Conservation (phyloP, 2,329 filamentous ascomycete genomes). For the Neonectria neomacrospora region DNA sequence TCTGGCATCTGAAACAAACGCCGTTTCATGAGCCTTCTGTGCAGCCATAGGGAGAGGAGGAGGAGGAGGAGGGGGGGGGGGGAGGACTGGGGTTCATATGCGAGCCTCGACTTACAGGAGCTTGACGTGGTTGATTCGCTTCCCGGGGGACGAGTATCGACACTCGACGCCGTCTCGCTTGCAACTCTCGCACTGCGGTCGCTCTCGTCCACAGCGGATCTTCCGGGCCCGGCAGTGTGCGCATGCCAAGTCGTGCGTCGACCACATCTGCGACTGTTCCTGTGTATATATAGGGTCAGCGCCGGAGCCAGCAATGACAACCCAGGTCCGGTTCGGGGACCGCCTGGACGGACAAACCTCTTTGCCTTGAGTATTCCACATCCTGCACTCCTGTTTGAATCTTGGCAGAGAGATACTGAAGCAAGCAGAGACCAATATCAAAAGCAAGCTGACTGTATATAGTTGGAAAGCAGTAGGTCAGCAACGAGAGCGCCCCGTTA, state of each 20-base stretch:
- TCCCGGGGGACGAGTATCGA: constrained; percentile 44
- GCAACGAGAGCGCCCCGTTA: not conserved
- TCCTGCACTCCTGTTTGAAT: constrained; percentile 13
- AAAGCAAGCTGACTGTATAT: constrained; percentile 17
- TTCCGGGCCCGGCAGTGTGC: constrained; percentile 44
- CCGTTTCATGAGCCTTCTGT: constrained; percentile 33
- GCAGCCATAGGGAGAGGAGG: not conserved
- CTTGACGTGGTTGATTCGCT: constrained; percentile 45
- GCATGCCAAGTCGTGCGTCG: constrained; percentile 44
- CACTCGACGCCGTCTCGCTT: constrained; percentile 46
- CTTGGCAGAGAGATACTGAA: not conserved
- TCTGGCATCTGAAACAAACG: constrained; percentile 41
- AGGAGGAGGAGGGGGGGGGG: constrained; percentile 1
- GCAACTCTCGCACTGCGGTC: constrained; percentile 45
- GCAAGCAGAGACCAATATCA: not conserved
- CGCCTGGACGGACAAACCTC: constrained; percentile 41
- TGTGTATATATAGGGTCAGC: constrained; percentile 27
- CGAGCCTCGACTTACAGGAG: constrained; percentile 40
- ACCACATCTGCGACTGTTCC: constrained; percentile 44
- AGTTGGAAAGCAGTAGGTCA: not conserved
- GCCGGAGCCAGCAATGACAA: not conserved
- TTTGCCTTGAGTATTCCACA: constrained; percentile 42
- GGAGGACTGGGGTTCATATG: constrained; percentile 14
- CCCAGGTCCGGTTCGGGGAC: not conserved
- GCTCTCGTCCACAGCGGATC: constrained; percentile 43